These are phyloP conservation scores for Ophiocordyceps camponoti-rufipedis DNA, from an alignment of 2,329 filamentous ascomycete genomes.

Conservation along the genomic window DNA sequence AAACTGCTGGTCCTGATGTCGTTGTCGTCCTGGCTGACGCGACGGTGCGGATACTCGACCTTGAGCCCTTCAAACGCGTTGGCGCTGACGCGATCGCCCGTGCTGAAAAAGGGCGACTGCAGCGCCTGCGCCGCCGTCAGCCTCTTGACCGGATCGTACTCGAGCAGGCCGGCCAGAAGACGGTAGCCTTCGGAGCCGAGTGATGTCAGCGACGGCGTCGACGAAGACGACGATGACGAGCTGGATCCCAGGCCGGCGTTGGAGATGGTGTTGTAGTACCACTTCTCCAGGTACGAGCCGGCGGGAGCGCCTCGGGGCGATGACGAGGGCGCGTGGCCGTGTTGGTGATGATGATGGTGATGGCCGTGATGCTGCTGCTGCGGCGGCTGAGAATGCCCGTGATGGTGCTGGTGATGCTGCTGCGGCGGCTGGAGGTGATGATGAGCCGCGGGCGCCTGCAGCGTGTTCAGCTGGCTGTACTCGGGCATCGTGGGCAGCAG, in stretches of 20 bases:
- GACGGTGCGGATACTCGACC: slow-evolving; percentile 72
- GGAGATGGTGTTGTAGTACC: slow-evolving; percentile 57
- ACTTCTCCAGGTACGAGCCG: slow-evolving; percentile 49
- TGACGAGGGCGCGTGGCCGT: slow-evolving; percentile 3
- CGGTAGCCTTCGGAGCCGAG: slow-evolving; percentile 65
- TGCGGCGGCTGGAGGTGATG: slow-evolving; percentile 16
- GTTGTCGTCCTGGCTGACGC: slow-evolving; percentile 88
- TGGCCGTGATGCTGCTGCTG: slow-evolving; percentile 4
- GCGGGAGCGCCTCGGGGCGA: slow-evolving; percentile 7
- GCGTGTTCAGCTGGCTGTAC: slow-evolving; percentile 47
- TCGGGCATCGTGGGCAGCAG: slow-evolving; percentile 74
- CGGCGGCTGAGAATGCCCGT: slow-evolving; percentile 1
- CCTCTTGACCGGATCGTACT: slow-evolving; percentile 82
- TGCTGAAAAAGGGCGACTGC: slow-evolving; percentile 77
- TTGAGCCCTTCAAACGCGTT: slow-evolving; percentile 88
- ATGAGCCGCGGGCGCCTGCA: slow-evolving; percentile 29
- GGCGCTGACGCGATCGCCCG: slow-evolving; percentile 51
- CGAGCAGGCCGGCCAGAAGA: slow-evolving; percentile 63
- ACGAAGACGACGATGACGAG: not conserved
- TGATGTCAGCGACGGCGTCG: slow-evolving; percentile 26
- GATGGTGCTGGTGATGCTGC: slow-evolving; percentile 8
- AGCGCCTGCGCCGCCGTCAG: slow-evolving; percentile 77
- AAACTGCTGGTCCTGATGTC: slow-evolving; percentile 83
- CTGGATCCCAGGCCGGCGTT: slow-evolving; percentile 13
- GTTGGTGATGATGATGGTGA: not conserved